These are phyloP conservation scores for Cercospora janseana DNA, from an alignment of 2,329 filamentous ascomycete species.

Conservation along the genomic window DNA sequence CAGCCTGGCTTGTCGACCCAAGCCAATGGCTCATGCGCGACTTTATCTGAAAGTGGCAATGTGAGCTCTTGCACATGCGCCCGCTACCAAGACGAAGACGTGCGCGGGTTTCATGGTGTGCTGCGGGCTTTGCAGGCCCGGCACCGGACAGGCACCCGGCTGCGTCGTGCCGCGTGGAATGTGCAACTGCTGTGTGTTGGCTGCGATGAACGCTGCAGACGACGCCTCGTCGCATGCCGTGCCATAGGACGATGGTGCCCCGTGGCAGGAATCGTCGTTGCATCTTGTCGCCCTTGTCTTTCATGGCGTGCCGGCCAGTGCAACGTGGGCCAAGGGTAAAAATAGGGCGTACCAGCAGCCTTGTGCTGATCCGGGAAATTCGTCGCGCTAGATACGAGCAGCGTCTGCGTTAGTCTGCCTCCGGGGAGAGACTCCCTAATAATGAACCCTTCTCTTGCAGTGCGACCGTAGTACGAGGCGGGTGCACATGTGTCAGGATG, in stretches of 20 bases:
- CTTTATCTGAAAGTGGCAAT: constrained; percentile 5
- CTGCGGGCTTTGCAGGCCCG: background rate
- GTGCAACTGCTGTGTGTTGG: too few relatives aligned
- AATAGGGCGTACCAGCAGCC: constrained; percentile 8
- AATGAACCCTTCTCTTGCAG: constrained; percentile 1
- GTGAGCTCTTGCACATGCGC: constrained; percentile 9
- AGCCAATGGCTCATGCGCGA: constrained; percentile 5
- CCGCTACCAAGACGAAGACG: background rate
- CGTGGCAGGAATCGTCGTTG: constrained; percentile 1
- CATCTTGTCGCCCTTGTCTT: background rate
- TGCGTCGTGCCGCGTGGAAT: background rate
- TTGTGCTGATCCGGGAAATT: background rate
- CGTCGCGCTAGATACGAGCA: background rate
- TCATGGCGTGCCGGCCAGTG: background rate
- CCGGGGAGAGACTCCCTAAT: background rate
- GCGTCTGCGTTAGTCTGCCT: background rate
- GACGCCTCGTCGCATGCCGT: too few relatives aligned
- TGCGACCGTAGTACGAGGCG: constrained; percentile 5
- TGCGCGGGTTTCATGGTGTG: background rate
- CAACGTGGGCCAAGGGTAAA: constrained; percentile 12
- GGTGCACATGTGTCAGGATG: background rate
- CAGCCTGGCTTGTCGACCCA: background rate
- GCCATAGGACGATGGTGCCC: constrained; percentile 1
- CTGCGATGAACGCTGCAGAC: too few relatives aligned
- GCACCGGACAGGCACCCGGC: background rate